Percentiles rank a stretch among this genome's conserved stretches.
Evolutionary conservation across 2,329 filamentous ascomycete genomes (phyloP).

Genomic region (Sarocladium kiliense): DNA sequence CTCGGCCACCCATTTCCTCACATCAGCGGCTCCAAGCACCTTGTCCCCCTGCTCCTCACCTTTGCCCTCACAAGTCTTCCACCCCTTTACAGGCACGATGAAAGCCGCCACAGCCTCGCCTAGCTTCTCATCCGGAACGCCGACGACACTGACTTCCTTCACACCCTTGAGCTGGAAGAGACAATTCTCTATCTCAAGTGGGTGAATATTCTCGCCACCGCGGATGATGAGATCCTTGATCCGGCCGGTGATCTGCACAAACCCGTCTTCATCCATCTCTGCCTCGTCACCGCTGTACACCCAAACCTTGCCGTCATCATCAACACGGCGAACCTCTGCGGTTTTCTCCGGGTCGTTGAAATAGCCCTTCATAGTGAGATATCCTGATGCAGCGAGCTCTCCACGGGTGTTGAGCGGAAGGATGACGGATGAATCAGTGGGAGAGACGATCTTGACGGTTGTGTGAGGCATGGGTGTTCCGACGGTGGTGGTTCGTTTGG

Average conservation of each 20-base stretch:
- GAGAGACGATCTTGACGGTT: conserved; percentile 67
- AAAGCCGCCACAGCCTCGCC: conserved; percentile 88
- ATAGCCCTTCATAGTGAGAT: conserved; percentile 88
- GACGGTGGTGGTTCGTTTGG: conserved; percentile 69
- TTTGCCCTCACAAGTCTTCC: conserved; percentile 18
- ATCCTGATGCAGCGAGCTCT: conserved; percentile 79
- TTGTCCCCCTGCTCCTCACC: conserved; percentile 20
- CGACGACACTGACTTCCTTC: conserved; percentile 75
- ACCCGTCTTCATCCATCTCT: conserved; percentile 75
- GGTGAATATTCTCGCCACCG: conserved; percentile 94
- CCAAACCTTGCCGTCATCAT: conserved; percentile 59
- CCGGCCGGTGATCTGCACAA: conserved; percentile 80
- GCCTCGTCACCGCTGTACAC: conserved; percentile 94
- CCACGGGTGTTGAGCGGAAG: conserved; percentile 64
- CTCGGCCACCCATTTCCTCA: conserved; percentile 67
- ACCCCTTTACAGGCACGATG: conserved; percentile 48
- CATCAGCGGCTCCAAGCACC: conserved; percentile 18
- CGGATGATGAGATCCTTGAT: conserved; percentile 96
- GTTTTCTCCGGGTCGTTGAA: conserved; percentile 71
- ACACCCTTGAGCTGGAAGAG: conserved; percentile 68
- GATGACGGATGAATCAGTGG: conserved; percentile 50
- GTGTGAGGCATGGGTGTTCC: conserved; percentile 84
- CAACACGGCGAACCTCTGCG: conserved; percentile 52
- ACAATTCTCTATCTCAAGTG: conserved; percentile 86
- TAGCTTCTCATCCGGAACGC: conserved; percentile 73